Conservation (phyloP, 176 grass and related monocot genomes). For the Ensete glaucum region DNA sequence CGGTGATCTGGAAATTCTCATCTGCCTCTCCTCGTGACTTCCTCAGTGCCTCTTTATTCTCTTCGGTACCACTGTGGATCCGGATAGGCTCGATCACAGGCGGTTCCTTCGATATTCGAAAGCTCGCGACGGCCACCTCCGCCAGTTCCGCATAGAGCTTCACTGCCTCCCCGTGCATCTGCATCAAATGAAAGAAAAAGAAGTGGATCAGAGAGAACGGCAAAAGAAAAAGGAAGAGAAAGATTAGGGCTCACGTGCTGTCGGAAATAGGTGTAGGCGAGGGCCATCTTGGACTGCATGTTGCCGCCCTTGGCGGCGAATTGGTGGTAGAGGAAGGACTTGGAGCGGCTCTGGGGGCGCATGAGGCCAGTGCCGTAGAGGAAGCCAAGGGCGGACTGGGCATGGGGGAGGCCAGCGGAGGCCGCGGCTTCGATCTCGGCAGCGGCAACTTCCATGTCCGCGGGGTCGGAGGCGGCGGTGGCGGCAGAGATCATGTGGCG, state of each 20-base stretch:
- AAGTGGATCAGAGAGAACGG: constrained; percentile 5
- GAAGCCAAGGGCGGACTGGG: constrained; percentile 81
- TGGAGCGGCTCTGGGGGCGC: constrained; percentile 47
- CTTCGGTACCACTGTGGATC: constrained; percentile 87
- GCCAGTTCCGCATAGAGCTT: constrained; percentile 76
- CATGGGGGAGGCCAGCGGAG: constrained; percentile 37
- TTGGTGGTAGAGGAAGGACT: constrained; percentile 74
- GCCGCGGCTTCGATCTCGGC: constrained; percentile 64
- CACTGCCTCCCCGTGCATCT: constrained; percentile 91
- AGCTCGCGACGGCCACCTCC: constrained; percentile 69
- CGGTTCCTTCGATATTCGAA: constrained; percentile 70
- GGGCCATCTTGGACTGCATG: constrained; percentile 82
- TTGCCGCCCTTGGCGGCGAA: constrained; percentile 76
- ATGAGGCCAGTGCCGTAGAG: constrained; percentile 50
- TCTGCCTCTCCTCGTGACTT: constrained; percentile 88
- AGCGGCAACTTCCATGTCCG: constrained; percentile 45
- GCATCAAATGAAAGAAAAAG: constrained; percentile 5
- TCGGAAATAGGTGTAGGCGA: constrained; percentile 71
- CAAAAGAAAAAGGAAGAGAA: not conserved
- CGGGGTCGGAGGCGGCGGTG: constrained; percentile 62
- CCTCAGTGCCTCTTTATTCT: constrained; percentile 82
- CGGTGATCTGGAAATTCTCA: constrained; percentile 92
- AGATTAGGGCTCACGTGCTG: constrained; percentile 44
- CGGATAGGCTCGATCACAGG: constrained; percentile 68
- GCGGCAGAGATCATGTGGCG: constrained; percentile 49